Evolutionary conservation across 805 yeast species (phyloP).

Genomic region (Metschnikowia sp.): DNA sequence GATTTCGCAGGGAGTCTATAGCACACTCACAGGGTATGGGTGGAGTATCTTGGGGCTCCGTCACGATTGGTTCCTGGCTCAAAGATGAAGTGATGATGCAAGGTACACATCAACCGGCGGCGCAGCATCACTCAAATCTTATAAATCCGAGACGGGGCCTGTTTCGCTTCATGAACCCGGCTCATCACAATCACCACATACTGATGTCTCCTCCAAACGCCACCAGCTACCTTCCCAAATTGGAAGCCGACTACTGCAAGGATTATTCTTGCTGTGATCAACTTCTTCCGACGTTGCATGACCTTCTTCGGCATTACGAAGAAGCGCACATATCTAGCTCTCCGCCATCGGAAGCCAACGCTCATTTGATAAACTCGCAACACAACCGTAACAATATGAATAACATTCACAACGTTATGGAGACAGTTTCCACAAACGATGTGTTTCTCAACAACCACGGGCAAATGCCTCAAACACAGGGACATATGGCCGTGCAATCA

Average conservation of each 20-base stretch:
- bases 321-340: conserved; percentile 81
- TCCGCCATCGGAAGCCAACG: conserved; percentile 38
- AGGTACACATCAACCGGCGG: conserved; percentile 16
- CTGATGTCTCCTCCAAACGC: conserved; percentile 60
- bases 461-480: conserved; percentile 12
- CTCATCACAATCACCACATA: conserved; percentile 17
- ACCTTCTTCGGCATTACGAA: conserved; percentile 88
- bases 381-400: conserved; percentile 35
- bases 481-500: conserved; percentile 19
- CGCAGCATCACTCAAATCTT: conserved; percentile 19
- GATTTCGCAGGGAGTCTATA: conserved; percentile 79
- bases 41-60: conserved; percentile 96
- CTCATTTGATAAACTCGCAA: conserved; percentile 28
- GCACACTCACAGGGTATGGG: conserved; percentile 98
- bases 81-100: conserved; percentile 84
- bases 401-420: conserved; percentile 61
- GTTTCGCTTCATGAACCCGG: conserved; percentile 24
- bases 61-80: conserved; percentile 92
- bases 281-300: conserved; percentile 88
- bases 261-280: conserved; percentile 97
- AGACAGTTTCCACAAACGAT: conserved; percentile 89
- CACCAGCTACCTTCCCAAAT: conserved; percentile 81
- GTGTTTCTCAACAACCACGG: conserved; percentile 64
- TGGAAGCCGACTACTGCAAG: conserved; percentile 94
- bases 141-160: conserved; percentile 40